Evolutionary conservation across 345 rosid species (phyloP).

Genomic region (Angophora floribunda): DNA sequence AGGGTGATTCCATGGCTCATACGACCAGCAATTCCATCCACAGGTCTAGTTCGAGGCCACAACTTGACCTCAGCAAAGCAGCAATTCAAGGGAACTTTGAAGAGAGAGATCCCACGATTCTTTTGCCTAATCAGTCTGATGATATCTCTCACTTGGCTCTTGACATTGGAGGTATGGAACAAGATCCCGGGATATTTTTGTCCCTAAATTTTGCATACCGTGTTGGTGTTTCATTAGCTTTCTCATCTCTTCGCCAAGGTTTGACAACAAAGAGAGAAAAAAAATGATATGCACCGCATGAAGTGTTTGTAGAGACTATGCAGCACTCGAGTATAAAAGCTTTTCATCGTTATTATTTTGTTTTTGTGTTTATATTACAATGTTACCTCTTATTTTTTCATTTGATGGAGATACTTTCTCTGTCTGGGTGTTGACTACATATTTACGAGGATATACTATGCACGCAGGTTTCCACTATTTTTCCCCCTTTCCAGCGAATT

Average conservation of each 20-base stretch:
- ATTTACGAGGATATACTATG: neutral
- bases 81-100: slow-evolving; percentile 91
- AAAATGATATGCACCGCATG: neutral
- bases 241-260: neutral
- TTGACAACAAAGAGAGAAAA: neutral
- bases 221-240: neutral
- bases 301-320: neutral
- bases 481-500: neutral
- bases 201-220: neutral
- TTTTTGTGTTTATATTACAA: neutral
- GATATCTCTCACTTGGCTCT: slow-evolving; percentile 93
- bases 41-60: slow-evolving; percentile 93
- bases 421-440: neutral
- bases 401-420: neutral
- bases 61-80: slow-evolving; percentile 94
- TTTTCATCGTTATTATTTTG: neutral
- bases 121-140: slow-evolving; percentile 96
- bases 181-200: neutral
- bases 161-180: slow-evolving; percentile 87
- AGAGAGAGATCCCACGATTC: slow-evolving; percentile 88
- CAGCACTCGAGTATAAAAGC: neutral
- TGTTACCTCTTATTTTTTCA: neutral
- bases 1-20: slow-evolving; percentile 37
- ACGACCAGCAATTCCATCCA: slow-evolving; percentile 51
- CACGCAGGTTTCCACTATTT: neutral